Evolutionary conservation across 441 rosid genomes (phyloP), one percentile per base, ranked within the genome.

Genomic region (Corymbia citriodora): DNA sequence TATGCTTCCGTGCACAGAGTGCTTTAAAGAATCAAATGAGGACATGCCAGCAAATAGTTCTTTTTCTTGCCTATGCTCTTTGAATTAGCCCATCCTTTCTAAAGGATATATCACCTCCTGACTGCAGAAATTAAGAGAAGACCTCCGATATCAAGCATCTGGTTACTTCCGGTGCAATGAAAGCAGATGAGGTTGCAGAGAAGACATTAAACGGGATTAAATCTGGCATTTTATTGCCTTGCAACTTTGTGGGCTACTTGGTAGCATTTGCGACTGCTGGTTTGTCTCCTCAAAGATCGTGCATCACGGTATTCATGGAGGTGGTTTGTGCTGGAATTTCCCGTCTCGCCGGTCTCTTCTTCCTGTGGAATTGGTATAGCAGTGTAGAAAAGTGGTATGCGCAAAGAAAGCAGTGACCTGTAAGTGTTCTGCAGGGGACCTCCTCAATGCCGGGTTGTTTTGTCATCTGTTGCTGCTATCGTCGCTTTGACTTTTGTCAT

Each of bases 351-450:
- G 98, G 94, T 54, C 93, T 98, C 65, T 95, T 91, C 89, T 97
- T 96, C 90, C 98, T 94, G 74, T 97, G 99, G 99, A 96, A 93
- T 92, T 97, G 97, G 98, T 98, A 97, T 61, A 89, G 93, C 65
- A 93, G 92, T 55, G 97, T 97, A 81, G 95, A 94, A 74, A 95
- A 93, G 91, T 97, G 97, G 98, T 93, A 94, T 89, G 91, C 90
- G 52, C 93, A 91, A 89, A 91, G 88, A 25, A 92, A 88, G 25
- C 68, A 88, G 95, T 93, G 91, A 90, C 83, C 83, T 3, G 94
- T 92, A 82, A 90, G 93, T 55, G 31, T 74, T 70, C 86, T 50
- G 55, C 65, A 27, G 63, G 8, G 11, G 65, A 63, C 68, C 9
- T 70, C 81, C 50, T 31, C 14, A 40, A 63, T 49, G 86, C 29